Conservation (phyloP, 306 rosid species). For the Vigna hirtella region DNA sequence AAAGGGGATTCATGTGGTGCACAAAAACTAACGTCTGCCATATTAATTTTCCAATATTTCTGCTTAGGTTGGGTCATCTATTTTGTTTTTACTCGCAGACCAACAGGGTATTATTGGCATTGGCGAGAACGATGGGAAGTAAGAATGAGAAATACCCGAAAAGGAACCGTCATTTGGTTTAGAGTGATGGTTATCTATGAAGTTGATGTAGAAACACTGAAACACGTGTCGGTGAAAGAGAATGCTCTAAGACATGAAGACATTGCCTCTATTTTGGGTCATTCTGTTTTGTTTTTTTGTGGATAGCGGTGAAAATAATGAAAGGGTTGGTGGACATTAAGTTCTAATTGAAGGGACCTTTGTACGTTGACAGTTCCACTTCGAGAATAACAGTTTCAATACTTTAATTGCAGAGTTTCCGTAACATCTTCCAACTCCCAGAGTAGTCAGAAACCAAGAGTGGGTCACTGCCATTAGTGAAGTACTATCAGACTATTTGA, state of each 20-base stretch:
- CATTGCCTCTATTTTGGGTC: not conserved
- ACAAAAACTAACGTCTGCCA: conserved; percentile 13
- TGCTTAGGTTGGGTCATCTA: conserved; percentile 33
- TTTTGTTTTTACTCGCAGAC: conserved; percentile 39
- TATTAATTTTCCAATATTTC: conserved; percentile 13
- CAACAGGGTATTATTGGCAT: conserved; percentile 15
- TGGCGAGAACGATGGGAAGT: not conserved
- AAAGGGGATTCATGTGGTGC: conserved; percentile 30
- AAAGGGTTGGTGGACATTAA: not conserved
- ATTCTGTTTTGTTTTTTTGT: conserved; percentile 13
- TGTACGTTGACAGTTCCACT: conserved; percentile 1
- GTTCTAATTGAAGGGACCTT: conserved; percentile 1
- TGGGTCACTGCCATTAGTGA: not conserved
- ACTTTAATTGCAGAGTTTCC: not conserved
- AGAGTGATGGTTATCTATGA: not conserved
- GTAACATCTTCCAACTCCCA: not conserved
- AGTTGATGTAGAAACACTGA: not conserved
- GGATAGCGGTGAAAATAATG: conserved; percentile 1
- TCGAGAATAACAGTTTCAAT: not conserved
- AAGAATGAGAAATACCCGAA: not conserved
- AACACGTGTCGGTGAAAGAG: conserved; percentile 25
- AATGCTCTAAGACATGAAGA: not conserved
- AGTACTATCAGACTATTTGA: not conserved
- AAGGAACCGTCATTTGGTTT: not conserved
- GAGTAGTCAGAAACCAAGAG: not conserved